Percentiles rank a stretch among this genome's conserved stretches.
Evolutionary conservation across 345 rosid species (phyloP).

Genomic region (Hirschfeldia incana): DNA sequence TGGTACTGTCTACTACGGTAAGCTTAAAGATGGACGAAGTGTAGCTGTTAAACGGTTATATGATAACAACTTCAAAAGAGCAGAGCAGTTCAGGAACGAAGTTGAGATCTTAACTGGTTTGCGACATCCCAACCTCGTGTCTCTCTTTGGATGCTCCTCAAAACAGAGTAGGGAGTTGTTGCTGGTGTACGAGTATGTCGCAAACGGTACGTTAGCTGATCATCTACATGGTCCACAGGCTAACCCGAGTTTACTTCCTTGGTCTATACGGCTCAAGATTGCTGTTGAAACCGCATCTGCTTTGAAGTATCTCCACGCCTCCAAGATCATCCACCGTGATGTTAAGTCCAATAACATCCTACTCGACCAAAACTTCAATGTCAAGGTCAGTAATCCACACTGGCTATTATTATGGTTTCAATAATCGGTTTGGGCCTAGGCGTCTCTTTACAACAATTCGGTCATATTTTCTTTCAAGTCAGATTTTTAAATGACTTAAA

Average conservation of each 20-base stretch:
- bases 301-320: constrained; percentile 73
- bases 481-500: too few species aligned
- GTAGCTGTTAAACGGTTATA: constrained; percentile 88
- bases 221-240: constrained; percentile 69
- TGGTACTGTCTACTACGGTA: constrained; percentile 86
- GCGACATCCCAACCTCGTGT: constrained; percentile 73
- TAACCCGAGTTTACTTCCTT: constrained; percentile 64
- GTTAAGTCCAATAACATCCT: constrained; percentile 91
- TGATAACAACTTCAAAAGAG: constrained; percentile 75
- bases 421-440: too few species aligned
- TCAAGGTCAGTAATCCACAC: constrained; percentile 45
- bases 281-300: constrained; percentile 88
- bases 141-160: constrained; percentile 85
- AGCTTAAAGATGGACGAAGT: constrained; percentile 72
- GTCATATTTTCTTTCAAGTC: too few species aligned
- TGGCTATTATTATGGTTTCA: neutral
- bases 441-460: too few species aligned
- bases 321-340: constrained; percentile 79
- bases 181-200: constrained; percentile 76
- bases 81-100: constrained; percentile 83
- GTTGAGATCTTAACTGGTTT: constrained; percentile 65
- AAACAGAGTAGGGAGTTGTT: constrained; percentile 70
- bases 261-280: constrained; percentile 66
- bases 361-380: constrained; percentile 64
- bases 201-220: constrained; percentile 92